These are phyloP conservation scores for Ceratobasidium sp. DNA, from an alignment of 1,284 basidiomycete species.

Conservation along the genomic window DNA sequence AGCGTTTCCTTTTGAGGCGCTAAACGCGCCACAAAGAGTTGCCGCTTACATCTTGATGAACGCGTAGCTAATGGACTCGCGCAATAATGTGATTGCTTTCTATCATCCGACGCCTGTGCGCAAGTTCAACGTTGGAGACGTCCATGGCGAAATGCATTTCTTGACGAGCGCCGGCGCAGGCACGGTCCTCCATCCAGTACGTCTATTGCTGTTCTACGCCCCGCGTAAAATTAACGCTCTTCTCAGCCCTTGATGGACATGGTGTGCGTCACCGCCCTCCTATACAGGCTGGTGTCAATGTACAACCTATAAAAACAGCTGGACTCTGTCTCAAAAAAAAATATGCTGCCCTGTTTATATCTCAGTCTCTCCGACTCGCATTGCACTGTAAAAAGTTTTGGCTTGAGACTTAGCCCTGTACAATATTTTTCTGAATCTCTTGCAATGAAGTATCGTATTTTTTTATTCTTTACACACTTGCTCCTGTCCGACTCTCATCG, in stretches of 20 bases:
- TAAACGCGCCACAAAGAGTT: conserved; percentile 46
- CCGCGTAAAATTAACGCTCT: conserved; percentile 40
- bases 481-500: neutral
- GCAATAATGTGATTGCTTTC: conserved; percentile 77
- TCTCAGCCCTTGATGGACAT: conserved; percentile 82
- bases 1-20: conserved; percentile 27
- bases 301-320: conserved; percentile 39
- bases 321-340: conserved; percentile 8
- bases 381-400: conserved; percentile 45
- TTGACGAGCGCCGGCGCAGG: conserved; percentile 80
- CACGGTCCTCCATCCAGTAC: conserved; percentile 74
- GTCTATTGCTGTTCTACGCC: conserved; percentile 24
- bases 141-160: conserved; percentile 85
- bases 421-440: conserved; percentile 37
- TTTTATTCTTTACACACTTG: conserved; percentile 21
- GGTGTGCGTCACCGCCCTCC: conserved; percentile 83
- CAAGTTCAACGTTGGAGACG: conserved; percentile 84
- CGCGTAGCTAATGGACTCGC: conserved; percentile 76
- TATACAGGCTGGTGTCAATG: conserved; percentile 67
- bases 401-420: conserved; percentile 40
- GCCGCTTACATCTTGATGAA: conserved; percentile 37
- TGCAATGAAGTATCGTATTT: conserved; percentile 34
- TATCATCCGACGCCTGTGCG: conserved; percentile 80
- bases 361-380: conserved; percentile 27
- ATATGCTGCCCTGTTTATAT: conserved; percentile 32